These are phyloP conservation scores for Kingdonia uniflora DNA, from an alignment of 164 flowering plant genomes.

Conservation along the genomic window DNA sequence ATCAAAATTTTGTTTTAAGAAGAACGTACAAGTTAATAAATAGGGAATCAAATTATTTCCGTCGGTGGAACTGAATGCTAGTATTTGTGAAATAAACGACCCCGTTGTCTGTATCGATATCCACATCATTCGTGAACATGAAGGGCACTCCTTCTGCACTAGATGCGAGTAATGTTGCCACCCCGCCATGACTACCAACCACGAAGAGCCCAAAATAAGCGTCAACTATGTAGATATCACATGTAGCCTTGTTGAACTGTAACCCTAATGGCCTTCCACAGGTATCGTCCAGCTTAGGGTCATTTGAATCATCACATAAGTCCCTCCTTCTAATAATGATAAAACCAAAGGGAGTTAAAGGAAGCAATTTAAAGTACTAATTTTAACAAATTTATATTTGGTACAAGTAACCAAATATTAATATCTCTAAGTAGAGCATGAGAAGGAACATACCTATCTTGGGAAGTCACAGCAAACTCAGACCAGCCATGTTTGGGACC, in stretches of 20 bases:
- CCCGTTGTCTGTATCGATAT: slow-evolving; percentile 13
- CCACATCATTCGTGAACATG: slow-evolving; percentile 4
- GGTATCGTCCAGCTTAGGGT: neutral
- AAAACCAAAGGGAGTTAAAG: too few species aligned
- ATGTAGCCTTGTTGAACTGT: slow-evolving; percentile 6
- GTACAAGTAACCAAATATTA: too few species aligned
- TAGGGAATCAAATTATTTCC: slow-evolving; percentile 1
- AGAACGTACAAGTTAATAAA: too few species aligned
- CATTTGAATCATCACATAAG: slow-evolving; percentile 1
- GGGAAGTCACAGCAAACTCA: slow-evolving; percentile 20
- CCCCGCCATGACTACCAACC: slow-evolving; percentile 9
- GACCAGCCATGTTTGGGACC: slow-evolving; percentile 11
- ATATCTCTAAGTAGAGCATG: too few species aligned
- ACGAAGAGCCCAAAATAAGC: slow-evolving; percentile 14
- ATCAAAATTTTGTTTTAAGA: too few species aligned
- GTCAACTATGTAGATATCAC: slow-evolving; percentile 14
- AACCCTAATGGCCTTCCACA: slow-evolving; percentile 14
- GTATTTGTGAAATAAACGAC: slow-evolving; percentile 20
- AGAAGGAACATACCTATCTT: neutral
- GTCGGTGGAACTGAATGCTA: slow-evolving; percentile 11
- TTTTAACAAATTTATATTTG: too few species aligned
- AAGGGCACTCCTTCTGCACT: slow-evolving; percentile 8
- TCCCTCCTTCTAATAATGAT: neutral
- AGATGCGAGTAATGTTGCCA: slow-evolving; percentile 8
- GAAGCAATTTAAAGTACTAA: too few species aligned